phyloP scores from a whole-genome alignment of 306 rosid species.

The Cucurbita ficifolia region DNA sequence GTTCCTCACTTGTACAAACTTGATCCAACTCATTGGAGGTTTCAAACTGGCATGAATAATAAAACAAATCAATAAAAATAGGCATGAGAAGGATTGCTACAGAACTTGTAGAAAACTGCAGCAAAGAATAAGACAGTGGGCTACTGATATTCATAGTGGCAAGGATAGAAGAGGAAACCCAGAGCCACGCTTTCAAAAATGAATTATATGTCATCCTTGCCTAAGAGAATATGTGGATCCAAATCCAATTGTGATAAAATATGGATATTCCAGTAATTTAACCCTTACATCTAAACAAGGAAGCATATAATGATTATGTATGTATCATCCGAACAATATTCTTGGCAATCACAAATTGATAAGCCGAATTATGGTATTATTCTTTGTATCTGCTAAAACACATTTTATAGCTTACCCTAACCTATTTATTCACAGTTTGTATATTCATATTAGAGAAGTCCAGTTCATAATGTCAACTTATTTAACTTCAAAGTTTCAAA shows the following conservation, averaged over 20 bases:
- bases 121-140: neutral
- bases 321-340: neutral
- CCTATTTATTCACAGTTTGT: neutral
- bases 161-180: neutral
- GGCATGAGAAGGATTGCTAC: neutral
- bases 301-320: neutral
- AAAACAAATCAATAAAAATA: neutral
- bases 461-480: neutral
- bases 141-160: neutral
- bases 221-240: neutral
- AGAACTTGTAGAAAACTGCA: neutral
- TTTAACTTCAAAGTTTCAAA: neutral
- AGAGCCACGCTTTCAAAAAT: neutral
- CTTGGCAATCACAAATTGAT: neutral
- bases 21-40: conserved; percentile 51
- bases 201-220: neutral
- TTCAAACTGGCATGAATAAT: conserved; percentile 50
- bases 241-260: neutral
- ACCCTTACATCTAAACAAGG: neutral
- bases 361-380: neutral
- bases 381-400: neutral
- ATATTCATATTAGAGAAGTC: neutral
- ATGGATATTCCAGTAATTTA: neutral
- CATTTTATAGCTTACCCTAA: neutral
- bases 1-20: conserved; percentile 64